Conservation (phyloP, 208 protist species). For the Strigomonas culicis region DNA sequence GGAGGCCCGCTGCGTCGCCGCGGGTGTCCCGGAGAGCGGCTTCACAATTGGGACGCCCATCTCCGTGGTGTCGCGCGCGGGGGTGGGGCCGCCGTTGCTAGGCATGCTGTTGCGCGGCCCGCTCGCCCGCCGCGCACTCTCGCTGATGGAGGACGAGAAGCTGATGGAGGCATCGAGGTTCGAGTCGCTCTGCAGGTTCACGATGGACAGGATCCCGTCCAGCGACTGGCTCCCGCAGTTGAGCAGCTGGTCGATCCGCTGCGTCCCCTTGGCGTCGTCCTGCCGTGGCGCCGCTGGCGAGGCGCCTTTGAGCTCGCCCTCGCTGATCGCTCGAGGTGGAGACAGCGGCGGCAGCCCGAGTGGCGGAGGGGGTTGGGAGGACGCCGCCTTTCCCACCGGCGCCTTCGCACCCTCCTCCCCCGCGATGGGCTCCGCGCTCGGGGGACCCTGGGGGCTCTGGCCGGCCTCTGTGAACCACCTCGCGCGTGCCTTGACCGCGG, state of each 20-base stretch:
- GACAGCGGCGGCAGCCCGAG: too few species aligned
- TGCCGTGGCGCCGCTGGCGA: background rate
- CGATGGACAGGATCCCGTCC: slow-evolving; percentile 56
- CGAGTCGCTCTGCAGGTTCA: slow-evolving; percentile 40
- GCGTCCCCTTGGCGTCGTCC: background rate
- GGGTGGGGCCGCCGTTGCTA: background rate
- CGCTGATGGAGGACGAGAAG: slow-evolving; percentile 17
- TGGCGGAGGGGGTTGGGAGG: slow-evolving; percentile 2
- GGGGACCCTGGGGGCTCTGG: too few species aligned
- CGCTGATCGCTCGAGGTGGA: background rate
- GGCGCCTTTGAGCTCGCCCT: background rate
- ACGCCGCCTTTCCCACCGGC: background rate
- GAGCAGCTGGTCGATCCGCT: background rate
- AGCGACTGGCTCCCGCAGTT: slow-evolving; percentile 21
- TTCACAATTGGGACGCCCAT: background rate
- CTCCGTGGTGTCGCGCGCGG: background rate
- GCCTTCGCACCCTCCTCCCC: background rate
- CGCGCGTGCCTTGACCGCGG: too few species aligned
- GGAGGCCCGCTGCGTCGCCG: background rate
- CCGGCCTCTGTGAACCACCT: too few species aligned
- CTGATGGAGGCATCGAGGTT: slow-evolving; percentile 15
- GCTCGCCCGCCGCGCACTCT: background rate
- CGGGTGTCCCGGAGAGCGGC: too few species aligned
- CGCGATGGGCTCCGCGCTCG: too few species aligned
- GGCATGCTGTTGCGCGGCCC: background rate